Evolutionary conservation across 441 rosid genomes (phyloP), one percentile per base, ranked within the genome.

Genomic region (Erysimum cheiri): DNA sequence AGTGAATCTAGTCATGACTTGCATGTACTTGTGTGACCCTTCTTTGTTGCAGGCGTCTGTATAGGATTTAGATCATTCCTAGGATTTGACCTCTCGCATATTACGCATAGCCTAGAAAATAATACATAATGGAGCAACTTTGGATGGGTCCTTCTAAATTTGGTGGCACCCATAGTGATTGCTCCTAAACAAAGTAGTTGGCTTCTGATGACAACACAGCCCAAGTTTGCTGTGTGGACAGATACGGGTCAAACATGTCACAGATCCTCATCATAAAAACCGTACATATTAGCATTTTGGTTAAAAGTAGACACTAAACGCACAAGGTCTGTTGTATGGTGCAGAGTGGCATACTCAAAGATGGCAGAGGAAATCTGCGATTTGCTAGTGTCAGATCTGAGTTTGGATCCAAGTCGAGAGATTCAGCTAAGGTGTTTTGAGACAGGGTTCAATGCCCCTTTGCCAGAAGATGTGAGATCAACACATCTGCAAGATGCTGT

Each of bases 401-500:
- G 82, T 2, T 78, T 47, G 70, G 88, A 84, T 40, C 70, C 76
- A 26, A 78, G 82, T 1, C 79, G 87, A 14, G 99, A 90, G 48
- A 79, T 67, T 29, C 99, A 92, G 67, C 80, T 95, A 64, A 82
- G 78, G 70, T 90, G 96, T 85, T 86, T 88, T 6, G 79, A 78
- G 60, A 85, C 88, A 8, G 86, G 88, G 17, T 87, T 90, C 52
- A 68, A 73, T 35, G 96, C 91, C 39, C 96, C 98, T 0, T 46
- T 83, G 26, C 95, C 96, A 0, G 91, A 86, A 81, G 96, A 95
- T 76, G 44, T 77, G 4, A 86, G 85, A 26, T 80, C 96, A 11
- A 78, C 67, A 69, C 93, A 90, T 85, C 70, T 95, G 75, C 99
- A 95, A 80, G 99, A 92, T 71, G 94, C 97, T 4, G 98, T 90